Evolutionary conservation across 441 rosid species (phyloP).

Genomic region (Viola pubescens): DNA sequence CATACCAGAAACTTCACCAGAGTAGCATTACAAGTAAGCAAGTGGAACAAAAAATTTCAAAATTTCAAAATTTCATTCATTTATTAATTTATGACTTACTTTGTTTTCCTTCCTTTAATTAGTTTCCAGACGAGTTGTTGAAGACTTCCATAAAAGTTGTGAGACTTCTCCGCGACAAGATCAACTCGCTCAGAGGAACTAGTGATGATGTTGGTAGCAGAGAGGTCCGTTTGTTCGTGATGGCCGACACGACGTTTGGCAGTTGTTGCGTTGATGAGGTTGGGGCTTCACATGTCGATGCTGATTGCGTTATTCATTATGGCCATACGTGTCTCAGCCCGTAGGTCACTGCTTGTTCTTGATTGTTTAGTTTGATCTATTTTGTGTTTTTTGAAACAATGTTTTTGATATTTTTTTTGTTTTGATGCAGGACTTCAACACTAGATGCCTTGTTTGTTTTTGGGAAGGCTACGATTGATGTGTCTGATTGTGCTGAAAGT

Average conservation of each 20-base stretch:
- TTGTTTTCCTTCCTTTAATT: neutral
- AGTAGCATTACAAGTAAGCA: constrained; percentile 68
- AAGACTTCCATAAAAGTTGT: constrained; percentile 59
- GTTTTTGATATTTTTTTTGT: neutral
- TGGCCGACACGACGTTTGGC: constrained; percentile 90
- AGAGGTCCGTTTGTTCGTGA: constrained; percentile 54
- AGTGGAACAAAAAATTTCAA: neutral
- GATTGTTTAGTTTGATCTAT: neutral
- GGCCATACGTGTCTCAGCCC: constrained; percentile 94
- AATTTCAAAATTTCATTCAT: neutral
- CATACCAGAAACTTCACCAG: constrained; percentile 41
- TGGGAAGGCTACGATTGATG: constrained; percentile 55
- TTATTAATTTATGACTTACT: neutral
- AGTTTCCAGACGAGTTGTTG: constrained; percentile 85
- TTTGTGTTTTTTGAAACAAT: neutral
- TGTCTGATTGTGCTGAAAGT: constrained; percentile 38
- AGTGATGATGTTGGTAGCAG: constrained; percentile 21
- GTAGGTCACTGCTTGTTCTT: constrained; percentile 33
- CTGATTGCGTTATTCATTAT: constrained; percentile 79
- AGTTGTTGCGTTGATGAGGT: constrained; percentile 93
- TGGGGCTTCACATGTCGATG: constrained; percentile 69
- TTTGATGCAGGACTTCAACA: constrained; percentile 52
- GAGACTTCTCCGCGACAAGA: constrained; percentile 35
- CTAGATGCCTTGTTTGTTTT: constrained; percentile 79
- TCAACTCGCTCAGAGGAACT: constrained; percentile 28